Percentiles rank a stretch among this genome's conserved stretches.
These are phyloP conservation scores for Rhinocladiella similis DNA, from an alignment of 2,329 filamentous ascomycete genomes.

Conservation along the genomic window DNA sequence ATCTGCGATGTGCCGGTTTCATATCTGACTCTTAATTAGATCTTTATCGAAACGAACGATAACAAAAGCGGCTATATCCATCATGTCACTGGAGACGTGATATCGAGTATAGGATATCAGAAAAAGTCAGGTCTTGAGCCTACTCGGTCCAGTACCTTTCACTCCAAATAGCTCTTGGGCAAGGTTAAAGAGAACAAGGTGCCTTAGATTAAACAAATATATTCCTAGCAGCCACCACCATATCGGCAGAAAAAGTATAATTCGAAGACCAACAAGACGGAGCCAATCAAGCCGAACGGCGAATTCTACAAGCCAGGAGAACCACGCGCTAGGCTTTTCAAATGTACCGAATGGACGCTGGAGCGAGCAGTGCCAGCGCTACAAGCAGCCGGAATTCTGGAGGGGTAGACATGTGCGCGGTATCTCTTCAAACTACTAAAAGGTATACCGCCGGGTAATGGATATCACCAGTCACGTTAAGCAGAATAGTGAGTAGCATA, in stretches of 20 bases:
- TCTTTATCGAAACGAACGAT: conserved; percentile 1
- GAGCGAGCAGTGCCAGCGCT: background rate
- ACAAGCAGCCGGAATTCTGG: background rate
- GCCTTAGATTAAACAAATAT: background rate
- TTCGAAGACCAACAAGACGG: conserved; percentile 6
- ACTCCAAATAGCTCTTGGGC: conserved; percentile 8
- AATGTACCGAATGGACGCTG: conserved; percentile 6
- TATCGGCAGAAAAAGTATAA: conserved; percentile 13
- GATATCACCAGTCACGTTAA: no score
- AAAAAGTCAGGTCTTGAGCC: background rate
- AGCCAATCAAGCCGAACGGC: conserved; percentile 16
- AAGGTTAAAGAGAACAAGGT: conserved; percentile 1
- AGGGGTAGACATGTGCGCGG: background rate
- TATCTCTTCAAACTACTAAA: background rate
- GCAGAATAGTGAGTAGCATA: no score
- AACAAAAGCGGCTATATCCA: conserved; percentile 3
- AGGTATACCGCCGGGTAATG: no score
- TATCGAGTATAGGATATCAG: background rate
- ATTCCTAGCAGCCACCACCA: conserved; percentile 7
- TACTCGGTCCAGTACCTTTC: no score
- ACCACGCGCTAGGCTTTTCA: background rate
- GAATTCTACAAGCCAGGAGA: conserved; percentile 12
- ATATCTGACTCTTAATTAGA: background rate
- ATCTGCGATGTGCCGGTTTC: no score
- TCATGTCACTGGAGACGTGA: background rate